Evolutionary conservation across 768 basidiomycete species (phyloP).

Genomic region (Rhizopogon roseolus): DNA sequence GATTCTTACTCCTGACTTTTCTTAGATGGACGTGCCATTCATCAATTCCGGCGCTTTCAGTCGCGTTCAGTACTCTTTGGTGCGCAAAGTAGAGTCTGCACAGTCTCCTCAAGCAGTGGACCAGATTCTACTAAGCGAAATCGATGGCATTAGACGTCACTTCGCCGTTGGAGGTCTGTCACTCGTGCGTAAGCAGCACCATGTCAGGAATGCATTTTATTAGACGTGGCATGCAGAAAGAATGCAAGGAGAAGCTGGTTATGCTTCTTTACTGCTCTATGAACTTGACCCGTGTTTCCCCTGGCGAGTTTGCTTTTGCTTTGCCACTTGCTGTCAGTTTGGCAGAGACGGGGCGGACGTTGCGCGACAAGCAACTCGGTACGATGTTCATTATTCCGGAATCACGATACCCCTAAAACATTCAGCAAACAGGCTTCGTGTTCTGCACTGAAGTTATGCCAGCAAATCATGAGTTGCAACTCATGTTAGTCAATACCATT

Average conservation of each 20-base stretch:
- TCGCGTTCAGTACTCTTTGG: slow-evolving; percentile 70
- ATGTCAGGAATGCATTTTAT: slow-evolving; percentile 4
- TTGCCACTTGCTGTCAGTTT: slow-evolving; percentile 73
- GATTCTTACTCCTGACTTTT: not conserved
- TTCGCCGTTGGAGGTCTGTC: slow-evolving; percentile 41
- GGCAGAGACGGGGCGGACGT: slow-evolving; percentile 59
- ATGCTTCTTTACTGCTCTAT: slow-evolving; percentile 67
- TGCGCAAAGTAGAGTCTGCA: slow-evolving; percentile 67
- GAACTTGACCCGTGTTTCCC: slow-evolving; percentile 36
- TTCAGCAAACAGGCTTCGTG: slow-evolving; percentile 53
- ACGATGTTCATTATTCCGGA: slow-evolving; percentile 6
- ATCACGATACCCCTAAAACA: not conserved
- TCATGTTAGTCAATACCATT: slow-evolving; percentile 85
- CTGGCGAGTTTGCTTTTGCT: slow-evolving; percentile 60
- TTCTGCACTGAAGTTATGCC: slow-evolving; percentile 77
- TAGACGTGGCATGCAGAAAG: slow-evolving; percentile 36
- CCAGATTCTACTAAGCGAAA: slow-evolving; percentile 53
- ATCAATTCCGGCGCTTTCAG: slow-evolving; percentile 73
- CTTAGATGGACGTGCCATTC: slow-evolving; percentile 71
- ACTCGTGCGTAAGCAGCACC: slow-evolving; percentile 40
- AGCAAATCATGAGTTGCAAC: slow-evolving; percentile 57
- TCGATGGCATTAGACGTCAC: slow-evolving; percentile 49
- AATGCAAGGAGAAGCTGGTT: slow-evolving; percentile 63
- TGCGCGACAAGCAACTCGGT: slow-evolving; percentile 70
- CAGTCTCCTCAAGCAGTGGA: slow-evolving; percentile 54